Evolutionary conservation across 1,139 yeast genomes (phyloP).

Genomic region (Protomyces gravidus): DNA sequence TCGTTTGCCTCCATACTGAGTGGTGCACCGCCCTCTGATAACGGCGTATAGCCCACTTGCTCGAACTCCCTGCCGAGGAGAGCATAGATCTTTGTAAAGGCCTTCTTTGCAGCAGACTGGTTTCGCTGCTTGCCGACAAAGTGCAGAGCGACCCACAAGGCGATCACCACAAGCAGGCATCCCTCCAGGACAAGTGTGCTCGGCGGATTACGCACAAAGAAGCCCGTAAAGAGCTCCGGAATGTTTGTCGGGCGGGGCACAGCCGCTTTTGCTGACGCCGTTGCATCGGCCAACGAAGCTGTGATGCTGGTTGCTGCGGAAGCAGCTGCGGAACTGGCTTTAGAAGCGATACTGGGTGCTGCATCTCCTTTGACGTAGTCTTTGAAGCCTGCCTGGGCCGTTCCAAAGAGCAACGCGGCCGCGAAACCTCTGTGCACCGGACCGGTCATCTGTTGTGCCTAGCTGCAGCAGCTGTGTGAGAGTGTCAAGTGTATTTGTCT

Average conservation of each 20-base stretch:
- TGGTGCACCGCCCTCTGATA: constrained; percentile 37
- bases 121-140: constrained; percentile 33
- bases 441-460: background rate
- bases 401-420: background rate
- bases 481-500: too few species aligned
- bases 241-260: background rate
- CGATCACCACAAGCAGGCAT: constrained; percentile 52
- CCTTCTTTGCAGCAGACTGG: constrained; percentile 31
- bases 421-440: background rate
- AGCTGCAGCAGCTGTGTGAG: too few species aligned
- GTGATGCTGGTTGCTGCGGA: background rate
- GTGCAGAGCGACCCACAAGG: constrained; percentile 45
- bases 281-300: background rate
- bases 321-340: background rate
- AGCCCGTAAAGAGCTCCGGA: constrained; percentile 5
- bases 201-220: constrained; percentile 21
- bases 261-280: background rate
- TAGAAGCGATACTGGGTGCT: background rate
- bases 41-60: constrained; percentile 66
- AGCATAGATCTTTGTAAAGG: constrained; percentile 36
- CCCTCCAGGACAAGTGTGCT: constrained; percentile 68
- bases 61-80: constrained; percentile 64
- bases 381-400: background rate
- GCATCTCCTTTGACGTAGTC: background rate
- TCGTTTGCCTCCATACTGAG: constrained; percentile 65